A percentile compares a stretch with the other conserved stretches of the same genome.
These are phyloP conservation scores for Wakefieldia striispora DNA, from an alignment of 768 basidiomycete genomes.

Conservation along the genomic window DNA sequence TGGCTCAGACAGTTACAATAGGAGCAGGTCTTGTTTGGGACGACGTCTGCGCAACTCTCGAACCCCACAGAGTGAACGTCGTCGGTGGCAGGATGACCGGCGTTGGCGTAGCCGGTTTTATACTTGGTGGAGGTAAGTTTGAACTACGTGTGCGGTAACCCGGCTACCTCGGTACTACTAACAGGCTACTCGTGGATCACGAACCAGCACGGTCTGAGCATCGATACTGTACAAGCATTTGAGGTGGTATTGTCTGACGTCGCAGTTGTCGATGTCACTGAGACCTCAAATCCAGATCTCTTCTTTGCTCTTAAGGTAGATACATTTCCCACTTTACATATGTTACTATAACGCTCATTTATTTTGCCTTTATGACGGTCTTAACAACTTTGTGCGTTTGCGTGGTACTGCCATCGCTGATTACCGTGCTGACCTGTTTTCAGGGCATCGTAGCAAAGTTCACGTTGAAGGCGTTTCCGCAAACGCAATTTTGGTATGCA, in stretches of 20 bases:
- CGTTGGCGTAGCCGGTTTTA: slow-evolving; percentile 57
- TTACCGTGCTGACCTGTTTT: background rate
- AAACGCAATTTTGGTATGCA: slow-evolving; percentile 60
- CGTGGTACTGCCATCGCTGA: background rate
- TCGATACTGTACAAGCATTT: slow-evolving; percentile 53
- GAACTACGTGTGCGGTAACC: background rate
- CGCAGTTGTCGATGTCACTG: slow-evolving; percentile 34
- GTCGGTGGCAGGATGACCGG: slow-evolving; percentile 54
- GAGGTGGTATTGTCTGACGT: slow-evolving; percentile 54
- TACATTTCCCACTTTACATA: background rate
- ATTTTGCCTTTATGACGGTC: slow-evolving; percentile 44
- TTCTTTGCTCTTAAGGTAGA: slow-evolving; percentile 46
- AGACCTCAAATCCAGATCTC: slow-evolving; percentile 34
- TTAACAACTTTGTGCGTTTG: slow-evolving; percentile 54
- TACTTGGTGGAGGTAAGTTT: slow-evolving; percentile 50
- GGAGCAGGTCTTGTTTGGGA: slow-evolving; percentile 57
- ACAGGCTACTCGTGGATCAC: slow-evolving; percentile 42
- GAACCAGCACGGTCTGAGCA: slow-evolving; percentile 57
- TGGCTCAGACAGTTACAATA: slow-evolving; percentile 37
- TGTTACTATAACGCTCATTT: background rate
- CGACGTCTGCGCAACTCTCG: slow-evolving; percentile 53
- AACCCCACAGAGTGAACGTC: slow-evolving; percentile 49
- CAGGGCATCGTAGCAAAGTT: slow-evolving; percentile 62
- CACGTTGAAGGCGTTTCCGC: slow-evolving; percentile 51
- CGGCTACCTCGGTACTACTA: background rate